phyloP scores from a whole-genome alignment of 2,329 filamentous ascomycete genomes.

The Aspergillus ibericus region DNA sequence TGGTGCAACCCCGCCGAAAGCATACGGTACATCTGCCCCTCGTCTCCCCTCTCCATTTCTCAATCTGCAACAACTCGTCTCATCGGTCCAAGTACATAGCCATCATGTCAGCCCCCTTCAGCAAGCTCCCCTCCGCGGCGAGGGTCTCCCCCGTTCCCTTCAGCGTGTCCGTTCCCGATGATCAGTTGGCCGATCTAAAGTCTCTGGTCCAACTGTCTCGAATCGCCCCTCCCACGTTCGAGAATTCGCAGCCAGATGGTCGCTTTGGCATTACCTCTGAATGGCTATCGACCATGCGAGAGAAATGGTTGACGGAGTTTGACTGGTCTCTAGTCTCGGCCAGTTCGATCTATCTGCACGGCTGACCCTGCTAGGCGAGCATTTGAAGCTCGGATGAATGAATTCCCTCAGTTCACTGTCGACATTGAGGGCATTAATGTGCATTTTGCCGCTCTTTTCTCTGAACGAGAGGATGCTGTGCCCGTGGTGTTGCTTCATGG shows the following conservation, averaged over 20 bases:
- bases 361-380: constrained; percentile 26
- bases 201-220: constrained; percentile 50
- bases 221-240: constrained; percentile 51
- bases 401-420: constrained; percentile 52
- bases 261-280: constrained; percentile 49
- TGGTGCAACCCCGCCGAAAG: not conserved
- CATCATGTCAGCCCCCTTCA: constrained; percentile 27
- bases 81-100: not conserved
- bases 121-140: constrained; percentile 35
- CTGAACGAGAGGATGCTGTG: constrained; percentile 46
- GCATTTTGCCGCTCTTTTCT: constrained; percentile 54
- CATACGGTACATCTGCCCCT: not conserved
- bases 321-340: constrained; percentile 46
- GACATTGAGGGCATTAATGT: constrained; percentile 45
- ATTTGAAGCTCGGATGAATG: constrained; percentile 48
- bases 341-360: constrained; percentile 8
- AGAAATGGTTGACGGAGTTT: constrained; percentile 47
- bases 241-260: constrained; percentile 47
- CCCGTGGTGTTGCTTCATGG: constrained; percentile 49
- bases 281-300: constrained; percentile 47
- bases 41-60: not conserved
- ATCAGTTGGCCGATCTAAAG: constrained; percentile 48
- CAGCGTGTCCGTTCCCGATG: constrained; percentile 44
- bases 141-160: constrained; percentile 45
- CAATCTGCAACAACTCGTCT: not conserved